Evolutionary conservation across 2,329 filamentous ascomycete genomes (phyloP).

Genomic region (Trichoderma lentiforme): DNA sequence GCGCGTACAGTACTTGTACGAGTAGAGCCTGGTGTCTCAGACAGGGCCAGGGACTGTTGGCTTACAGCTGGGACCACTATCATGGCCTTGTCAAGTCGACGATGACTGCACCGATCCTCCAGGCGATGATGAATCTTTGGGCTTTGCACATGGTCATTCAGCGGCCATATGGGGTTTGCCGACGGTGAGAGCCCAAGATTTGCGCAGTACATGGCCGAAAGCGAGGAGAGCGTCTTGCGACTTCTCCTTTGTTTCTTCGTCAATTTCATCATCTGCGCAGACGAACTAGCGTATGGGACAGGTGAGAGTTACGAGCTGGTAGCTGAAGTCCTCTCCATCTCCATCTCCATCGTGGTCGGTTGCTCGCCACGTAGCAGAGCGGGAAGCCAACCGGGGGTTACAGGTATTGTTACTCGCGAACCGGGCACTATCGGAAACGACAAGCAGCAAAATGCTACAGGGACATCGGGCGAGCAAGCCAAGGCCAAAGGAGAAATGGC

Average conservation of each 20-base stretch:
- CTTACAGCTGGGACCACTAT: constrained; percentile 2
- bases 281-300: background rate
- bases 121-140: background rate
- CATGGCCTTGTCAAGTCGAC: background rate
- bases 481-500: background rate
- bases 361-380: constrained; percentile 17
- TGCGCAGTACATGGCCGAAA: constrained; percentile 9
- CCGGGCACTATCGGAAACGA: constrained; percentile 14
- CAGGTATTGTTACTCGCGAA: background rate
- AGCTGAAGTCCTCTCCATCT: background rate
- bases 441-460: background rate
- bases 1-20: background rate
- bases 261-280: background rate
- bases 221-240: background rate
- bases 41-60: background rate
- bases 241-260: background rate
- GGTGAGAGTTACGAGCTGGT: background rate
- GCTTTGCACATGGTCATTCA: background rate
- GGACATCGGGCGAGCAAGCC: background rate
- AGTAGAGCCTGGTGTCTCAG: constrained; percentile 1
- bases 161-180: constrained; percentile 11
- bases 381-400: constrained; percentile 2
- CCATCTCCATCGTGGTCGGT: constrained; percentile 12
- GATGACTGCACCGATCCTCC: background rate
- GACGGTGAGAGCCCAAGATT: constrained; percentile 15